These are phyloP conservation scores for Diddensiella transvaalensis DNA, from an alignment of 805 yeast species.

Conservation along the genomic window DNA sequence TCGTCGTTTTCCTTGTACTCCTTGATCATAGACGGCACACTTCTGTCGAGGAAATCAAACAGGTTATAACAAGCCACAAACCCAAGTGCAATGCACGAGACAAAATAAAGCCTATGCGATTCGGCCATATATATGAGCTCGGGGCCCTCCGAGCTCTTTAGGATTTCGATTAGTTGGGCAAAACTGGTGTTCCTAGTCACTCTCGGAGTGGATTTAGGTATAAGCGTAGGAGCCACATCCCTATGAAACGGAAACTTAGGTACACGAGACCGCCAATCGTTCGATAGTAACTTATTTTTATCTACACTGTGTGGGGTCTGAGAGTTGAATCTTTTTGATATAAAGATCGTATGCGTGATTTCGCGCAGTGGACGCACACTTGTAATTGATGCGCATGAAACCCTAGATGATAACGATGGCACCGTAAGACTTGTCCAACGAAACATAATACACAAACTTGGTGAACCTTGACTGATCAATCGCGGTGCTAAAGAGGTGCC, in stretches of 20 bases:
- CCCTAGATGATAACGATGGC: not conserved
- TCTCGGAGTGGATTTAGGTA: constrained; percentile 75
- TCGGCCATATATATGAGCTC: constrained; percentile 81
- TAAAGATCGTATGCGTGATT: too few species aligned
- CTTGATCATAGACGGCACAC: constrained; percentile 47
- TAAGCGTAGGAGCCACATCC: constrained; percentile 59
- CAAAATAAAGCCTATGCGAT: constrained; percentile 73
- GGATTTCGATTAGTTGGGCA: constrained; percentile 56
- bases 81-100: constrained; percentile 65
- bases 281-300: constrained; percentile 29
- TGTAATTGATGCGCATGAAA: too few species aligned
- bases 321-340: constrained; percentile 8
- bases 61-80: constrained; percentile 67
- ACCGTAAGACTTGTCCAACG: too few species aligned
- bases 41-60: constrained; percentile 50
- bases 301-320: constrained; percentile 18
- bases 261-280: constrained; percentile 53
- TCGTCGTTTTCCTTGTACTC: constrained; percentile 51
- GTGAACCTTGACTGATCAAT: too few species aligned
- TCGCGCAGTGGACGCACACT: too few species aligned
- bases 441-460: too few species aligned
- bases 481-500: too few species aligned
- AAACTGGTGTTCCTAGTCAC: constrained; percentile 56
- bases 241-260: constrained; percentile 66
- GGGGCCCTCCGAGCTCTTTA: constrained; percentile 55